Percentiles rank a stretch among this genome's conserved stretches.
Conservation (phyloP, 345 rosid genomes). For the Sisymbrium altissimum region DNA sequence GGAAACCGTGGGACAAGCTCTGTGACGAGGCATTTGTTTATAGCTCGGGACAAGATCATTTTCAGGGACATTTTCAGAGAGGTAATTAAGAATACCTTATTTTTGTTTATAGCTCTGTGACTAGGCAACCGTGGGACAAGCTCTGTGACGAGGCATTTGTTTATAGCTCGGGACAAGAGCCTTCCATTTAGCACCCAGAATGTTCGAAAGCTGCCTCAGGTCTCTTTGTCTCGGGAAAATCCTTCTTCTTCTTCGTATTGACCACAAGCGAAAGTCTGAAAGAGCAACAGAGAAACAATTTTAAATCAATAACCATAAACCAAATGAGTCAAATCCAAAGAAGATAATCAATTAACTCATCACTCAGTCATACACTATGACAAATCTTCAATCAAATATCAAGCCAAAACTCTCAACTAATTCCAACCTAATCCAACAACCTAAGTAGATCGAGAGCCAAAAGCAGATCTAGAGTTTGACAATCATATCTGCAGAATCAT, state of each 20-base stretch:
- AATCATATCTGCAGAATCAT: background rate
- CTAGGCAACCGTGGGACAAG: no score
- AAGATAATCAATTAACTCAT: background rate
- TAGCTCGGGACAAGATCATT: no score
- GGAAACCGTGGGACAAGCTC: no score
- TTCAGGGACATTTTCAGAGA: no score
- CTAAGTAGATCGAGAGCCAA: background rate
- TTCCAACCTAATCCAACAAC: no score
- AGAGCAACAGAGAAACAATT: background rate
- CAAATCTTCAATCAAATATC: background rate
- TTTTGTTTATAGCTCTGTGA: no score
- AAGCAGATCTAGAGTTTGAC: background rate
- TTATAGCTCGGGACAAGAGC: no score
- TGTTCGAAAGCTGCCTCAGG: constrained; percentile 71
- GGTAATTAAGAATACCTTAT: no score
- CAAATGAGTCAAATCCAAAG: background rate
- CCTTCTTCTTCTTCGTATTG: constrained; percentile 66
- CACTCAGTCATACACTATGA: background rate
- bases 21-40: no score
- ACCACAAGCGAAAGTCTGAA: constrained; percentile 52
- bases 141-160: no score
- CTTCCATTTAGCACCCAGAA: constrained; percentile 87
- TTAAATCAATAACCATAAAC: constrained; percentile 3
- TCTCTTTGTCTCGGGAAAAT: constrained; percentile 61
- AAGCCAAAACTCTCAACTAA: background rate